These are phyloP conservation scores for Pulveroboletus frians DNA, from an alignment of 768 basidiomycete genomes.

Conservation along the genomic window DNA sequence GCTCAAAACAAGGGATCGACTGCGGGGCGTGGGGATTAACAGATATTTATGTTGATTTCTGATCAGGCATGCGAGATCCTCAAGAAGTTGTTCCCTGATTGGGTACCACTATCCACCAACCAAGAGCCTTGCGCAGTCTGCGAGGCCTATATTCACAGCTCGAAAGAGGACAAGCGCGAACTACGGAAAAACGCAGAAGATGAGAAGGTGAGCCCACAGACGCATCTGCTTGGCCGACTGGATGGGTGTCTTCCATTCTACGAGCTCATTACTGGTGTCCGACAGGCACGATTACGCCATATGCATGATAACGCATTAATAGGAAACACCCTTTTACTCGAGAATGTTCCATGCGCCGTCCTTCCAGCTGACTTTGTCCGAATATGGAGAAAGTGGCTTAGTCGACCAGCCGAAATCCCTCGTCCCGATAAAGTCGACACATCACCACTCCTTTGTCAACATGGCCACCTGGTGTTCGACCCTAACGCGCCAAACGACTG, in stretches of 20 bases:
- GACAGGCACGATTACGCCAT: conserved; percentile 57
- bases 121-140: conserved; percentile 61
- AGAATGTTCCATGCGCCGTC: conserved; percentile 51
- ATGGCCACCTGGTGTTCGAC: conserved; percentile 59
- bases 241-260: conserved; percentile 11
- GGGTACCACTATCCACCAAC: conserved; percentile 51
- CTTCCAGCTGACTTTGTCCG: conserved; percentile 59
- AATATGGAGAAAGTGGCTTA: conserved; percentile 67
- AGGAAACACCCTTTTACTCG: conserved; percentile 41
- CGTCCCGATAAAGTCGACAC: conserved; percentile 67
- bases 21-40: conserved; percentile 17
- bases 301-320: conserved; percentile 54
- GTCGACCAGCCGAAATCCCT: conserved; percentile 45
- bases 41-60: conserved; percentile 7
- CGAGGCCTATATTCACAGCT: conserved; percentile 47
- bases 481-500: conserved; percentile 57
- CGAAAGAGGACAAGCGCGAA: conserved; percentile 58
- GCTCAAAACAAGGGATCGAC: conserved; percentile 5
- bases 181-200: conserved; percentile 64
- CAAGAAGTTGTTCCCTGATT: conserved; percentile 54
- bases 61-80: conserved; percentile 55
- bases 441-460: conserved; percentile 59
- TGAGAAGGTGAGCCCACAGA: conserved; percentile 56
- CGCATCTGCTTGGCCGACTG: not conserved
- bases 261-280: conserved; percentile 11